Base-by-base conservation (phyloP, 768 basidiomycete species). In the Rhizopogon vesiculosus region DNA sequence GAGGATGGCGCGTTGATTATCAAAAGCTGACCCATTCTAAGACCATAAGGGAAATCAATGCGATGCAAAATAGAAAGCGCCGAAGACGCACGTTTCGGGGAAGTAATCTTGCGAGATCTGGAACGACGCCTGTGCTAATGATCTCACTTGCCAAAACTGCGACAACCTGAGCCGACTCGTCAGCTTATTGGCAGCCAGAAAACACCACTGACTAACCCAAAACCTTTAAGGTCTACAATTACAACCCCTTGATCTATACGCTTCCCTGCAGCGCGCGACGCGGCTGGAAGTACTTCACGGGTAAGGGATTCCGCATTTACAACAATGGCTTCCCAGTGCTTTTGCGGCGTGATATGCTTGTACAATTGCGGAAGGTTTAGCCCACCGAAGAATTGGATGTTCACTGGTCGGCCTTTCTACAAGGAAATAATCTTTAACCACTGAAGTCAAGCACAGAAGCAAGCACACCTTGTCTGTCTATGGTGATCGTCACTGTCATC, bases 81-180 rank as follows among this genome's bases (percentile, higher is more conserved):
- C 25, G 3, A 25, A n/a, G 25, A 64, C 80, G 52, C 64, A 89
- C 87, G 85, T 84, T 65, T 91, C 88, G 1, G 88, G 88, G 59
- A 78, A 90, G 68, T 87, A 90, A 61, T 88, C 86, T 67, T 90
- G 88, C 2, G 87, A 89, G 54, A 90, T 75, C 60, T 89, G 86
- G 66, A 90, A 87, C 7, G 84, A 81, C 49, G 68, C 72, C 48
- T 81, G 75, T 22, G 78, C 78, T n/a, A 89, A 73, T 43, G 76
- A 71, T 65, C 85, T 87, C 74, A 88, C 83, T 62, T 88, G 82
- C 88, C 88, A 91, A 62, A 89, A 91, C 60, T 87, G 82, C 40
- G 74, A 69, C 45, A 89, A 66, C 13, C 87, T 89, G 43, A 29
- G 42, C 7, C n/a, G 19, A 49, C 10, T 38, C 15, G 3, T 49